A percentile compares a stretch with the other conserved stretches of the same genome.
Evolutionary conservation across 768 basidiomycete genomes (phyloP).

Genomic region (Lactifluus pinguis): DNA sequence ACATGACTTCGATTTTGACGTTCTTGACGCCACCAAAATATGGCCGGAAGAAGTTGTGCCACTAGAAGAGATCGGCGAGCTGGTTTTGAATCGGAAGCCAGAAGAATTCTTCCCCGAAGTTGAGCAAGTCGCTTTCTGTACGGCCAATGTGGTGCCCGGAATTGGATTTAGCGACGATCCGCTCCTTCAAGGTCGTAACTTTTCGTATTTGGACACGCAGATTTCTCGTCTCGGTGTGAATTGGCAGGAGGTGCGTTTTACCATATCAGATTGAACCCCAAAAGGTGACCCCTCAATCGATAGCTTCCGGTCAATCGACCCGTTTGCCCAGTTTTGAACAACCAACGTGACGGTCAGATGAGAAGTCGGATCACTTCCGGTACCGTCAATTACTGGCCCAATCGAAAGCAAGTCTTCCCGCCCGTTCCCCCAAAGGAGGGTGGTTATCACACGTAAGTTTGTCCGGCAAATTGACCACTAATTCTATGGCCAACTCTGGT

Average conservation of each 20-base stretch:
- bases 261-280: not conserved
- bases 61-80: conserved; percentile 65
- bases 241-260: conserved; percentile 50
- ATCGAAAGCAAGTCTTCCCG: conserved; percentile 44
- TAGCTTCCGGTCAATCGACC: conserved; percentile 79
- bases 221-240: conserved; percentile 73
- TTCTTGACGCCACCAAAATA: conserved; percentile 80
- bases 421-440: conserved; percentile 45
- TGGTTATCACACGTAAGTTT: conserved; percentile 40
- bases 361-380: conserved; percentile 51
- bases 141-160: conserved; percentile 47
- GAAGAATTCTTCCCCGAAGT: conserved; percentile 80
- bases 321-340: conserved; percentile 64
- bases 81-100: conserved; percentile 53
- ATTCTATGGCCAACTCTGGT: conserved; percentile 1
- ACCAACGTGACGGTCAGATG: conserved; percentile 52
- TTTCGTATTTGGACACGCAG: conserved; percentile 84
- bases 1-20: conserved; percentile 79
- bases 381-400: conserved; percentile 75
- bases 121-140: conserved; percentile 88
- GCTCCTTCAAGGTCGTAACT: conserved; percentile 76
- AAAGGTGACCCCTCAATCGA: not conserved
- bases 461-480: not conserved
- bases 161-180: conserved; percentile 63
- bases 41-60: conserved; percentile 81